These are phyloP conservation scores for Uronychia binucleata DNA, from an alignment of 73 alveolate species.

Conservation along the genomic window DNA sequence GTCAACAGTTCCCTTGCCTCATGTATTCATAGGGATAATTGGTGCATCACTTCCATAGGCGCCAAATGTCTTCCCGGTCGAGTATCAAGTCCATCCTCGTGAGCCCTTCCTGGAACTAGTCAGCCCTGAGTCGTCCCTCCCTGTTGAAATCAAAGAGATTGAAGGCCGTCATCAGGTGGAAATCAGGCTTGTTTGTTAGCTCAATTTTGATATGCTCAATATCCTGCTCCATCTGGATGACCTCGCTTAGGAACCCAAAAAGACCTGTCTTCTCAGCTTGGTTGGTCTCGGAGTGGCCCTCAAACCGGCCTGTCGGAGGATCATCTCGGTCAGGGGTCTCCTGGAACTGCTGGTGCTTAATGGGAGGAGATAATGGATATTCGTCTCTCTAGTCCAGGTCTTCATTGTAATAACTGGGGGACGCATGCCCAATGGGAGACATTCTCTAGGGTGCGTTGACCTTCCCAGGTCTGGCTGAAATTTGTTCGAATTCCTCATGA, in stretches of 20 bases:
- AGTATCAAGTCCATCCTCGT: background rate
- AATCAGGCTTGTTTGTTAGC: background rate
- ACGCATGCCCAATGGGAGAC: no score
- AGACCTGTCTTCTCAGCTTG: background rate
- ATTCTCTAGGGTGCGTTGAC: no score
- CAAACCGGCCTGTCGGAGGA: no score
- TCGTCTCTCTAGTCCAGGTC: no score
- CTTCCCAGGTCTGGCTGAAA: no score
- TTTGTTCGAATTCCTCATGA: no score
- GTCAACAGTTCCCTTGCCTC: background rate
- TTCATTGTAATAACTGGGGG: no score
- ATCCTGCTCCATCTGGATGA: background rate
- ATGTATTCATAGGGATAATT: background rate
- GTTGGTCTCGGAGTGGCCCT: no score
- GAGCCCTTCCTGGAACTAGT: background rate
- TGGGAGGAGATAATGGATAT: no score
- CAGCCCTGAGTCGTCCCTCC: background rate
- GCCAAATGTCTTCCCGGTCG: background rate
- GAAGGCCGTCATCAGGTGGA: background rate
- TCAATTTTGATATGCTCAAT: background rate
- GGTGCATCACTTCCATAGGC: background rate
- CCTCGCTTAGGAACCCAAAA: background rate
- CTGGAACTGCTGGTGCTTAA: no score
- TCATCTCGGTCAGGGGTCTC: no score
- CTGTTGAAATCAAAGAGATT: background rate